Evolutionary conservation across 2,329 filamentous ascomycete genomes (phyloP).

Genomic region (Aspergillus sp.): DNA sequence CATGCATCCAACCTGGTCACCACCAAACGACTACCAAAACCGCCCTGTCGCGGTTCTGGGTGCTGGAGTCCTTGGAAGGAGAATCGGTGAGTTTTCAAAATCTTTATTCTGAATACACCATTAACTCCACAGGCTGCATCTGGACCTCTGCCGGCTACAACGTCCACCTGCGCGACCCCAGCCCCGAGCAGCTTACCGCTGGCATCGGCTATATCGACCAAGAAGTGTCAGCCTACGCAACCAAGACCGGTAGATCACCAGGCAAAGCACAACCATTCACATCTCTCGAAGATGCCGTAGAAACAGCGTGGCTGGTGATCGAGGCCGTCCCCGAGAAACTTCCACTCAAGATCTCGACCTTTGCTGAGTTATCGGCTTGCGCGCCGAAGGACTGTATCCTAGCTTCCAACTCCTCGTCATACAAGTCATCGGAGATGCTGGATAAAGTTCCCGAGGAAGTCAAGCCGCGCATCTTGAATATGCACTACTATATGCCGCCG

Average conservation of each 20-base stretch:
- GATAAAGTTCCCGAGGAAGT: conserved; percentile 31
- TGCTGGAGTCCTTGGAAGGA: conserved; percentile 43
- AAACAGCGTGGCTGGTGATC: conserved; percentile 49
- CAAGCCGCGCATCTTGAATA: conserved; percentile 42
- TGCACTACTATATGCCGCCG: conserved; percentile 54
- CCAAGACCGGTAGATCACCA: conserved; percentile 15
- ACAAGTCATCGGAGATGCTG: conserved; percentile 52
- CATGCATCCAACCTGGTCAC: conserved; percentile 24
- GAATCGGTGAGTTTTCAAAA: conserved; percentile 30
- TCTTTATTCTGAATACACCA: not conserved
- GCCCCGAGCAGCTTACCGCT: conserved; percentile 29
- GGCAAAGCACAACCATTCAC: not conserved
- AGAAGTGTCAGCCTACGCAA: conserved; percentile 32
- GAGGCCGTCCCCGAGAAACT: conserved; percentile 55
- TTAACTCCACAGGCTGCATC: conserved; percentile 23
- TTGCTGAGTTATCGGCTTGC: conserved; percentile 45
- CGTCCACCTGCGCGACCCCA: conserved; percentile 31
- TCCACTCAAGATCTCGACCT: conserved; percentile 48
- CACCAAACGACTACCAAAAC: conserved; percentile 28
- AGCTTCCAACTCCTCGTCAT: conserved; percentile 53
- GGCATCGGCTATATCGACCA: conserved; percentile 36
- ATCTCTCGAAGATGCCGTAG: not conserved
- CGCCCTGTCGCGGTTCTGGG: conserved; percentile 45
- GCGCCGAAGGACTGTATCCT: conserved; percentile 50
- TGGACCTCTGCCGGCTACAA: conserved; percentile 36